Evolutionary conservation across 768 basidiomycete species (phyloP), one percentile per base, ranked within the genome.

Genomic region (Boletus sp.): DNA sequence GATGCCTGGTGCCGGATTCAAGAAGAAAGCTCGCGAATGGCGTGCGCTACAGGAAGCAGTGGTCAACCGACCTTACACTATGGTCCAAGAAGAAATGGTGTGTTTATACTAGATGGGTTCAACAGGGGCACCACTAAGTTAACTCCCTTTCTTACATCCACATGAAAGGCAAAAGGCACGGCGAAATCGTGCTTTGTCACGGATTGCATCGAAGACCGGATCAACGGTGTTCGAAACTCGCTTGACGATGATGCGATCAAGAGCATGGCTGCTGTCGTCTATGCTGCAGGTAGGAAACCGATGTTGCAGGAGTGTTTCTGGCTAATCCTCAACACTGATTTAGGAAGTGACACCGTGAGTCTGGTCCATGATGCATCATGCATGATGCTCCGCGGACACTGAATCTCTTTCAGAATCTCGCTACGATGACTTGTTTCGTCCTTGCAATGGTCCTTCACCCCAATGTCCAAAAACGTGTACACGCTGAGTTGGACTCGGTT

Each of bases 321-420:
- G 25, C 42, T 51, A 17, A 52, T 27, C 1, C n/a, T 6, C 19
- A 6, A 8, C 19, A 17, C 29, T n/a, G 4, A 29, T 30, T 17
- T 30, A 52, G 51, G 42, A 37, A 52, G 51, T 47, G 51, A 52
- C 51, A 52, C 51, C 17, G 43, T 52, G 34, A 46, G 51, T 38
- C 17, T 17, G 17, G 32, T 38, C 11, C 3, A 23, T 21, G n/a
- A 27, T 21, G 7, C 23, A 30, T 30, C n/a, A n/a, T n/a, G n/a
- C n/a, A n/a, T n/a, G 23, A 4, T 25, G 23, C 23, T 25, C 17
- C 33, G 2, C n/a, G n/a, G 17, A 21, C 33, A 19, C 25, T 29
- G 5, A 15, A 40, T 40, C 2, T 14, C 17, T 6, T 7, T 11
- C 19, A 52, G 42, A 52, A 52, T 10, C 51, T 52, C 34, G 51